Evolutionary conservation across 495 filamentous ascomycete species (phyloP), one percentile per base, ranked within the genome.

Genomic region (Talaromyces ruber): DNA sequence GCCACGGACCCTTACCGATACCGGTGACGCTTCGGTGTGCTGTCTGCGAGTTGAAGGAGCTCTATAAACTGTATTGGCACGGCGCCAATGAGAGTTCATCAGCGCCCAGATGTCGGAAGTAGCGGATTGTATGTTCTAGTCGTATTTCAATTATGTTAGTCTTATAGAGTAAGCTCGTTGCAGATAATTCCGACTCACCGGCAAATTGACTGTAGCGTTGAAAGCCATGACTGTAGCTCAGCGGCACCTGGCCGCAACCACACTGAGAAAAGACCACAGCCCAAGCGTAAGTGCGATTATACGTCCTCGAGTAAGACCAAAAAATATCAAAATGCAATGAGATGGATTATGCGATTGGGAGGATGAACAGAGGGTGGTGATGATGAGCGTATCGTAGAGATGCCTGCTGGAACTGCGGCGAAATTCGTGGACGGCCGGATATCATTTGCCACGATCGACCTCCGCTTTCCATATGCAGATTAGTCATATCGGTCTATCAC

Each of bases 191-290:
- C 25, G 66, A 45, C 76, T 65, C 71, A 79, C 78, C 61, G 74
- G 69, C 69, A 74, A 70, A 54, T 69, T 68, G 52, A 74, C 69
- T 55, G 77, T 68, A 61, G 68, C 66, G 72, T 79, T 78, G 64
- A 81, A 80, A 66, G 76, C 79, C 80, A 82, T 82, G 68, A 63
- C 72, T 72, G 71, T 74, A 66, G 67, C 65, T 70, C 28, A 70
- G 72, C 76, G 75, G 77, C 76, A 55, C 76, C 68, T 53, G 75
- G 77, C 77, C 77, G 76, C 71, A 50, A 43, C 61, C 52, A 50
- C 61, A 22, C 32, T 60, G 54, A 65, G 51, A 64, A 68, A 61
- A 26, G 61, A n/a, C 54, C 29, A 21, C 54, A 57, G 16, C 22
- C 26, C 51, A 28, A 28, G 51, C 5, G 51, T 26, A 16, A 6